Evolutionary conservation across 306 rosid species (phyloP).

Genomic region (Boehmeria nivea): DNA sequence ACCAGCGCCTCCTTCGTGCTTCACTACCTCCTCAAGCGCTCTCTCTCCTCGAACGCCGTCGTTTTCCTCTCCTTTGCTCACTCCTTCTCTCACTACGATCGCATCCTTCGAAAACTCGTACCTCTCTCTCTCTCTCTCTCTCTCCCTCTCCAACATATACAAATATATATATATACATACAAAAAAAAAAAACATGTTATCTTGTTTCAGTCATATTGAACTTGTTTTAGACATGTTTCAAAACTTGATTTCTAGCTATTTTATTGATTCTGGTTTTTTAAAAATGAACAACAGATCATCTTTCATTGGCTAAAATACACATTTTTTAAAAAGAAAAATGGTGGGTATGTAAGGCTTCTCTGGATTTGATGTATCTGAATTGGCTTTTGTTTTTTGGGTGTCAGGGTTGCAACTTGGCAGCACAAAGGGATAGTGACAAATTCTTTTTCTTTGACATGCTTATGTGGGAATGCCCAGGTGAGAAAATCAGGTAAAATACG

Average conservation of each 20-base stretch:
- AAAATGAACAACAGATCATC: too few relatives aligned
- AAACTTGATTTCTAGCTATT: too few relatives aligned
- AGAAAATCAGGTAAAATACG: slow-evolving; percentile 44
- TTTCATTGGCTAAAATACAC: too few relatives aligned
- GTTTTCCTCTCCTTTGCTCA: slow-evolving; percentile 71
- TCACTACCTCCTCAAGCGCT: slow-evolving; percentile 73
- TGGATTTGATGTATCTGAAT: neutral
- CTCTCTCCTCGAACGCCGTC: slow-evolving; percentile 45
- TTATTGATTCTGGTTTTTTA: too few relatives aligned
- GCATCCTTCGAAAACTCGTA: slow-evolving; percentile 78
- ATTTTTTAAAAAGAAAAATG: too few relatives aligned
- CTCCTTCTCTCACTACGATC: slow-evolving; percentile 74
- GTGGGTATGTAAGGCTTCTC: too few relatives aligned
- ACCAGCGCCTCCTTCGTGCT: slow-evolving; percentile 79
- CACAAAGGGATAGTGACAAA: slow-evolving; percentile 60
- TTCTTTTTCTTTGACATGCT: slow-evolving; percentile 83
- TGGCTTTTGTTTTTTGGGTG: neutral
- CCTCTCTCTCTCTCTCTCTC: neutral
- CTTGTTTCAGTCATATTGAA: too few relatives aligned
- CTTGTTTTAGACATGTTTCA: too few relatives aligned
- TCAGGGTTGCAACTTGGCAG: slow-evolving; percentile 88
- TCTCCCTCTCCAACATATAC: slow-evolving; percentile 3
- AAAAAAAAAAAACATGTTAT: too few relatives aligned
- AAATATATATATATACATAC: neutral
- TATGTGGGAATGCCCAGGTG: slow-evolving; percentile 77